Base-by-base conservation (phyloP, 495 filamentous ascomycete genomes). In the Clavariopsis aquatica region DNA sequence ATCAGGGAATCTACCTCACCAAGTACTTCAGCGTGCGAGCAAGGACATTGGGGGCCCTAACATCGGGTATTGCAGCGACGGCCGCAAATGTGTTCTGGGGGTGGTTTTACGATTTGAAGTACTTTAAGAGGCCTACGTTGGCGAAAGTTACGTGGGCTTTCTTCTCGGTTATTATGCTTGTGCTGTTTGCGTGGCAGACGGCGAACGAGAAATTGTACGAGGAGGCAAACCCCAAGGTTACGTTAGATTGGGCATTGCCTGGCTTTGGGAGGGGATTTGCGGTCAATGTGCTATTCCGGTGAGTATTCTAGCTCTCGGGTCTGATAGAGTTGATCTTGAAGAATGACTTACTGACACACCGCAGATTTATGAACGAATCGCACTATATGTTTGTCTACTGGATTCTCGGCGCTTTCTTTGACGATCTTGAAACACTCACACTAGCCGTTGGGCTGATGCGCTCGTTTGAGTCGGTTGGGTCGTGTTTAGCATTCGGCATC, bases 11-110 rank as follows among this genome's bases (percentile, higher is more conserved):
- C 63, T 85, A 84, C 71, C 75, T 84, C 65, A 81, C 82, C 19
- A 81, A 81, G 53, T 85, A 86, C 66, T 85, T 86, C 70, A 81
- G 80, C 1, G 83, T 86, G 8, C 78, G 82, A 0, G 74, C 81
- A 1, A 76, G 84, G 7, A 79, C 83, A 0, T 73, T 86, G 0
- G 81, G 80, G 7, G 74, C 76, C 0, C 76, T 82, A 24, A 76
- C 78, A n/a, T 74, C 78, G 0, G 80, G 80, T 23, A 73, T 83
- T 24, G 77, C 77, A 5, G 76, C 76, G 1, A 83, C 79, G 5
- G 66, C 77, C 22, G 80, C 80, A 47, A 81, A 81, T 57, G 57
- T 83, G 38, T 72, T 76, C 57, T 82, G 77, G 69, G 81, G 81
- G 0, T 76, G 77, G 66, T 74, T 81, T 51, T 74, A 81, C 15